Evolutionary conservation across 164 flowering plant species (phyloP), one percentile per base, ranked within the genome.

Genomic region (Saururus chinensis): DNA sequence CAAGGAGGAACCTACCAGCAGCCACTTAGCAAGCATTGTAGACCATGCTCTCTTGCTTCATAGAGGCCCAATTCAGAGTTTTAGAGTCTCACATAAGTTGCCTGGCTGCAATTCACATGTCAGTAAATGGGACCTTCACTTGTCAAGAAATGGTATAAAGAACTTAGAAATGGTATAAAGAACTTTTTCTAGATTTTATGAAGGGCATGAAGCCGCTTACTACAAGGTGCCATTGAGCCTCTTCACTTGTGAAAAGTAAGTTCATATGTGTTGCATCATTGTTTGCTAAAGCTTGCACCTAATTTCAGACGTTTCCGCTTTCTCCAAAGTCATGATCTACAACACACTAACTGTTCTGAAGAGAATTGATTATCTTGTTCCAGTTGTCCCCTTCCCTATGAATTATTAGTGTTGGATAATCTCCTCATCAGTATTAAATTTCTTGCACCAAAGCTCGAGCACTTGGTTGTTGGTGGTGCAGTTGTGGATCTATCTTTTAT

Each of bases 11-110:
- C 37, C 37, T 6, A 30, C 37, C 37, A 30, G 37, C 37, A 30
- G 6, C 37, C 26, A 79, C 73, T 0, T 14, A 10, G 4, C 72
- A 41, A 80, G 52, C 55, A 61, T 79, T 54, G 61, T 84, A 21
- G 83, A 84, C 59, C 84, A 72, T 60, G 83, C 77, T 26, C 76
- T 84, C 35, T 67, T 81, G 60, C 80, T 79, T 57, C 86, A 82
- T 48, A 64, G 49, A 55, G 83, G 84, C 56, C 81, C 83, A n/a
- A 77, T 82, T 25, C 66, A 65, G 51, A 79, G 73, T 71, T 82
- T 84, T 70, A 73, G 72, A 68, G 76, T 82, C 56, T 73, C 21
- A 82, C 56, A 76, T 56, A 70, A 71, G 26, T 79, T 82, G 60
- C 68, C 73, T 57, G 58, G 73, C 35, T 76, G 74, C 26, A 70